Conservation (phyloP, 495 filamentous ascomycete genomes). For the Hypoxylon trugodes region DNA sequence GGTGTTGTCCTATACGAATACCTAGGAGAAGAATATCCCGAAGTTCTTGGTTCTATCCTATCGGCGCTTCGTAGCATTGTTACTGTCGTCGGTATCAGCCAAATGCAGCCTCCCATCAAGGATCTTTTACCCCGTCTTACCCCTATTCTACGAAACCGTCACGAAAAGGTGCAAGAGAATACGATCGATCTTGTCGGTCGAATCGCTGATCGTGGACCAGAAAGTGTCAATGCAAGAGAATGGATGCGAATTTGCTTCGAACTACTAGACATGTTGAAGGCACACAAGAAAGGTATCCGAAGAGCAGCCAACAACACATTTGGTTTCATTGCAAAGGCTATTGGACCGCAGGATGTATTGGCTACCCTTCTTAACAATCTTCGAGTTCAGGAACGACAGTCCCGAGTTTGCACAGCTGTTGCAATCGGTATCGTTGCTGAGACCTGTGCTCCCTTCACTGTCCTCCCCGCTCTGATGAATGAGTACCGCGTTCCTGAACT, state of each 20-base stretch:
- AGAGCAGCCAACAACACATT: constrained; percentile 99
- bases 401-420: constrained; percentile 96
- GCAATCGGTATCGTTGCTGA: constrained; percentile 99
- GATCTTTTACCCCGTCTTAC: constrained; percentile 95
- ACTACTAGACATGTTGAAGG: constrained; percentile 98
- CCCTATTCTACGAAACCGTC: constrained; percentile 95
- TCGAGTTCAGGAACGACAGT: constrained; percentile 96
- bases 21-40: constrained; percentile 98
- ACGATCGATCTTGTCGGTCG: constrained; percentile 99
- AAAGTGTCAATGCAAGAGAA: constrained; percentile 94
- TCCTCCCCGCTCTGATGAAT: constrained; percentile 99
- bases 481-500: constrained; percentile 98
- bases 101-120: constrained; percentile 99
- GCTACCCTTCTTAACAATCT: constrained; percentile 96
- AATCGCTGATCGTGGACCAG: constrained; percentile 96
- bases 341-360: constrained; percentile 96
- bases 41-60: constrained; percentile 96
- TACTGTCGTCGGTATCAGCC: constrained; percentile 96
- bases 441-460: constrained; percentile 98
- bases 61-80: constrained; percentile 96
- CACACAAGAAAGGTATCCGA: constrained; percentile 98
- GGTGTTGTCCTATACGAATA: constrained; percentile 98
- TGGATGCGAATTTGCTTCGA: constrained; percentile 99
- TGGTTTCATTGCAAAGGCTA: constrained; percentile 99
- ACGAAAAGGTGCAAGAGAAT: constrained; percentile 99